Evolutionary conservation across 2,329 filamentous ascomycete genomes (phyloP), one percentile per base, ranked within the genome.

Genomic region (Sphaerostilbella broomeana): DNA sequence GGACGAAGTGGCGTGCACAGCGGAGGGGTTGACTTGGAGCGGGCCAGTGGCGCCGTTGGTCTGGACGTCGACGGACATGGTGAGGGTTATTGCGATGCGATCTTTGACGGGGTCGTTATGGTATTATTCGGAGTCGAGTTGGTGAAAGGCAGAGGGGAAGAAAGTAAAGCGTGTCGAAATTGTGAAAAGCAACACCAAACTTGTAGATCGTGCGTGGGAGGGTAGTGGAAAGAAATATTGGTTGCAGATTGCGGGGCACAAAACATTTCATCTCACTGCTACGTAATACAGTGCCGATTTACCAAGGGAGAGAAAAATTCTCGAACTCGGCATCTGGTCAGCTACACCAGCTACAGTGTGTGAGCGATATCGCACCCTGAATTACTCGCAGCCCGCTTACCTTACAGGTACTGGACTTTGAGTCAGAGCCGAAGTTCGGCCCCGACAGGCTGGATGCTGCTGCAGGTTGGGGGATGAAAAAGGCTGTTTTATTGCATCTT

Each of bases 351-450:
- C 7, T 12, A 25, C 22, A 25, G 22, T 25, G 22, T 12, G 22
- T 12, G 7, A 25, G 22, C 12, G 22, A 12, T 25, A 12, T 25
- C 22, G 22, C 22, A 25, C 22, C 22, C 22, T 25, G 22, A 25
- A 25, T 12, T 25, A 25, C 22, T 25, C 22, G 12, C 22, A 25
- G 12, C 12, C 22, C 22, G 22, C 22, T 8, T 25, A 12, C 22
- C 22, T 8, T 25, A 12, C 22, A 44, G 33, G 28, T 35, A 24
- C 42, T 40, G 40, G 33, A 44, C 40, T 30, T 30, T 40, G 36
- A 15, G 8, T 35, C 11, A 22, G 15, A 24, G 20, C 15, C 24
- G 33, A 35, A 35, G 10, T 22, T 11, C 20, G 33, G 21, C 19
- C 25, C 19, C 30, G n/a, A n/a, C n/a, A n/a, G n/a, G n/a, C n/a